Evolutionary conservation across 805 yeast genomes (phyloP), one percentile per base, ranked within the genome.

Genomic region (Starmerella tilneyi): DNA sequence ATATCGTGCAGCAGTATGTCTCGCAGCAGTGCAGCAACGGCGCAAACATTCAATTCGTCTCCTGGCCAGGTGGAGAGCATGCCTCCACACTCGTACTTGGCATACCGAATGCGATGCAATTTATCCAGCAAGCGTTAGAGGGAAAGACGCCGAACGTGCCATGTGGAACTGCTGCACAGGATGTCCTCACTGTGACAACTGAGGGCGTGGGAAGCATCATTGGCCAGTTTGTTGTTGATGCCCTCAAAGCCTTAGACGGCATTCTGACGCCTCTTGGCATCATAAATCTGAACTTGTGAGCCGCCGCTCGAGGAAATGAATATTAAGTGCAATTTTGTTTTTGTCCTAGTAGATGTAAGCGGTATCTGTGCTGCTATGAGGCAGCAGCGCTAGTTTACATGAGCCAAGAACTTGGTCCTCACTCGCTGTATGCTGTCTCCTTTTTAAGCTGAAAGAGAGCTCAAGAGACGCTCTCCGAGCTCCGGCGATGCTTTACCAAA

Each of bases 401-500:
- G n/a, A n/a, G n/a, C n/a, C n/a, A n/a, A n/a, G n/a, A n/a, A n/a
- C n/a, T n/a, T n/a, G n/a, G n/a, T n/a, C n/a, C n/a, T n/a, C n/a
- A n/a, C n/a, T n/a, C n/a, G n/a, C n/a, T n/a, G n/a, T n/a, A n/a
- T n/a, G n/a, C n/a, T n/a, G n/a, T n/a, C n/a, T n/a, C n/a, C n/a
- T n/a, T n/a, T n/a, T n/a, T n/a, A n/a, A n/a, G n/a, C 43, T 5
- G 31, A 11, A 16, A 43, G 21, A 12, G 32, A 43, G 27, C 30
- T 37, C 36, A 29, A 12, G 9, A 89, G 76, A 51, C 71, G 72
- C 42, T 67, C 70, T 47, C 84, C 86, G 62, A 89, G 72, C 42
- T 73, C 76, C 34, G 74, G 72, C 59, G 77, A 74, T 44, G 86
- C 94, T 65, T 79, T 78, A 47, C 72, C 59, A 62, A 86, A 89